phyloP scores from a whole-genome alignment of 2,329 filamentous ascomycete genomes.

The Aspergillus pseudoviridinutans region DNA sequence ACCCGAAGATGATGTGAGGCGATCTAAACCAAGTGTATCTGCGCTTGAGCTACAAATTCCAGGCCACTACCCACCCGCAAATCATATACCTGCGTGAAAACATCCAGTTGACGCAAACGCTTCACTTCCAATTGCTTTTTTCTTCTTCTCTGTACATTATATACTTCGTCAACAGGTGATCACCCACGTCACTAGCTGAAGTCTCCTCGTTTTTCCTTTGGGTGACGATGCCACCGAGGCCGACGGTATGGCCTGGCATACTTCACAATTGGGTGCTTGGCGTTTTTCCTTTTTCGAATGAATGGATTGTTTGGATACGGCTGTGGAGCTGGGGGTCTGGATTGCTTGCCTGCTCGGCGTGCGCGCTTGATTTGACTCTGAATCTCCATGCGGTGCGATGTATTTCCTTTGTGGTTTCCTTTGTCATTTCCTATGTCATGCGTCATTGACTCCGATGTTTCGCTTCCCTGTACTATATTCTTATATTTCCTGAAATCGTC shows the following conservation, averaged over 20 bases:
- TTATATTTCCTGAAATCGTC: not conserved
- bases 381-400: not conserved
- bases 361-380: not conserved
- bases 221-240: not conserved
- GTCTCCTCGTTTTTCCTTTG: not conserved
- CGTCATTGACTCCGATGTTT: not conserved
- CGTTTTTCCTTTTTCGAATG: not conserved
- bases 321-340: not conserved
- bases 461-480: not conserved
- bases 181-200: not conserved
- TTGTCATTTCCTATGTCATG: not conserved
- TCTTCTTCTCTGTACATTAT: not conserved
- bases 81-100: constrained; percentile 26
- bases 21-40: constrained; percentile 26
- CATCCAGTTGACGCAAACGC: not conserved
- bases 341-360: not conserved
- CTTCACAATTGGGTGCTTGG: not conserved
- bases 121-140: not conserved
- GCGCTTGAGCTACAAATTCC: constrained; percentile 35
- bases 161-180: not conserved
- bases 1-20: constrained; percentile 5
- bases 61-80: constrained; percentile 29
- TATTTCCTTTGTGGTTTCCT: constrained; percentile 10
- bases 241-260: not conserved
- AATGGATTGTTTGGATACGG: not conserved